Evolutionary conservation across 805 yeast genomes (phyloP), one percentile per base, ranked within the genome.

Genomic region (Scheffersomyces coipomensis): DNA sequence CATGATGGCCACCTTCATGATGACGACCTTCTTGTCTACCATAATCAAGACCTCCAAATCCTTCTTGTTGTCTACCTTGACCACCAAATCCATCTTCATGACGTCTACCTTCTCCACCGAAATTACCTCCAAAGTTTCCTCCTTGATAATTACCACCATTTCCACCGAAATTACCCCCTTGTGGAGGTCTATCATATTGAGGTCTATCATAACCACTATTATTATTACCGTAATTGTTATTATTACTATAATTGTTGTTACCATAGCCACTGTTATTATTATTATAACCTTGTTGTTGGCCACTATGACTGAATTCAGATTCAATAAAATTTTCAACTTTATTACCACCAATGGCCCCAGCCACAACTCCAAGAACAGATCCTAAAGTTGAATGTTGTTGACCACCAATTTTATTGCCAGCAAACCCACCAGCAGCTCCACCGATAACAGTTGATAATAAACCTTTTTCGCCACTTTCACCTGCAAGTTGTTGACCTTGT

Each of bases 321-420:
- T 68, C 70, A 44, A 55, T 51, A 33, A 48, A 52, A 51, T 73
- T 68, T 50, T 71, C 76, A 24, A 68, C 46, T 58, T 77, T 74
- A 62, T 77, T 70, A 34, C 79, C 82, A 19, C 68, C 65, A 39
- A 75, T 47, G 7, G 81, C 82, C 56, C 83, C 83, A 22, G 66
- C 73, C 43, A 78, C 43, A 30, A 78, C 81, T 56, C 83, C 84
- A 22, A 67, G 68, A 40, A 75, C 56, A 35, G 72, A 71, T 35
- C 77, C 75, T 17, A 76, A 44, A 15, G 62, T 63, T 21, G 68
- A 58, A 58, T 71, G 75, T 42, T 52, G 41, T 15, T 35, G 24
- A 23, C 70, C 68, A 33, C 71, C 63, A 11, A 70, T 27, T 46
- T 72, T 68, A 19, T 68, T 58, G 46, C 81, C 81, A 51, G 74